Evolutionary conservation across 2,329 filamentous ascomycete genomes (phyloP).

Genomic region (Fusarium floridanum): DNA sequence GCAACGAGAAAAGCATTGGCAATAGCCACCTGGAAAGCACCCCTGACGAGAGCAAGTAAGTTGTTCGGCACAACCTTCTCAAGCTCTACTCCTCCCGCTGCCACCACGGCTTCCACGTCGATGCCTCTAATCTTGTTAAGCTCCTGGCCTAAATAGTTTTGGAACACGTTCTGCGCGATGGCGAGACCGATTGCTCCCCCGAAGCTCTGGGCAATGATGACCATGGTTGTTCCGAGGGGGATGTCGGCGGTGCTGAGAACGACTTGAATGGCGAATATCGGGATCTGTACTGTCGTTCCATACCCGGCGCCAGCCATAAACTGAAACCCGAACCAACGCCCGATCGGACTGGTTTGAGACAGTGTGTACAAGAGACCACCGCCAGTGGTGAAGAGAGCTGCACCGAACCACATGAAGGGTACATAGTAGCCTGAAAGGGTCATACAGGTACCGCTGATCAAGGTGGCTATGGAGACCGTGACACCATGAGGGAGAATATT

Average conservation of each 20-base stretch:
- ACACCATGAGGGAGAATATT: constrained; percentile 37
- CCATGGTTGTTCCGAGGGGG: constrained; percentile 56
- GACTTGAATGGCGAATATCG: constrained; percentile 58
- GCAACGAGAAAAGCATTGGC: constrained; percentile 39
- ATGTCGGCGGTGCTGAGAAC: constrained; percentile 57
- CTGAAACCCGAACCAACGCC: constrained; percentile 60
- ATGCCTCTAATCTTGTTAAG: constrained; percentile 19
- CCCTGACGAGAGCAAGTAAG: constrained; percentile 21
- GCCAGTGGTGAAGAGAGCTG: constrained; percentile 27
- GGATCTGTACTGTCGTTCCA: constrained; percentile 58
- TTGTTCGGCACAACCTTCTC: constrained; percentile 24
- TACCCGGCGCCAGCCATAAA: constrained; percentile 57
- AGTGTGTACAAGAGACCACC: constrained; percentile 40
- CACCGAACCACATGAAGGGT: constrained; percentile 40
- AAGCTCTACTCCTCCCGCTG: constrained; percentile 27
- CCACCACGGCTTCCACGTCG: constrained; percentile 22
- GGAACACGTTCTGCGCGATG: constrained; percentile 40
- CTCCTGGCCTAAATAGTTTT: constrained; percentile 18
- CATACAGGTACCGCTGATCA: constrained; percentile 28
- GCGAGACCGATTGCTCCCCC: constrained; percentile 51
- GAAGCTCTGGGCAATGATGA: constrained; percentile 60
- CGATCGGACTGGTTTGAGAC: constrained; percentile 46
- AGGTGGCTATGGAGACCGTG: constrained; percentile 21
- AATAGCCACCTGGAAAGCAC: constrained; percentile 32
- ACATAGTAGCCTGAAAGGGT: constrained; percentile 35